Evolutionary conservation across 306 rosid species (phyloP), one percentile per base, ranked within the genome.

Genomic region (Hylodesmum podocarpum): DNA sequence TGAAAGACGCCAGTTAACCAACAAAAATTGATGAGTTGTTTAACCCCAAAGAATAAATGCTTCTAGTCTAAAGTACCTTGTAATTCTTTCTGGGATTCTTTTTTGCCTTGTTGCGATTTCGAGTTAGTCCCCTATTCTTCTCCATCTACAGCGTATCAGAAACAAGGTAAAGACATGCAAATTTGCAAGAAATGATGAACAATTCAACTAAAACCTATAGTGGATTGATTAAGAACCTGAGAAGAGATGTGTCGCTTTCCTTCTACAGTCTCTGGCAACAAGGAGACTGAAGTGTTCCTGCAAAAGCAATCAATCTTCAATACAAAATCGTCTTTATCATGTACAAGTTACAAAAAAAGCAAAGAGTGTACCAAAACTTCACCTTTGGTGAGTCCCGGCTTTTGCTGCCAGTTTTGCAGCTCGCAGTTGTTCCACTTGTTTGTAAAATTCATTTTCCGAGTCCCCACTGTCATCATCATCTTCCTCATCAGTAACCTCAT

Each of bases 61-160:
- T 65, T 72, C 8, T 36, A 31, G 29, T 22, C 54, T 18, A 50
- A 25, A 81, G 19, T 89, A 94, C 98, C 98, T 78, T 94, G 91
- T 94, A 87, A 50, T 94, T 91, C 92, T 89, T 94, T 72, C 98
- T 90, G 25, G 96, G 97, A 87, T 94, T 94, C 94, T 94, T 94
- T 5, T 39, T 86, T 2, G 25, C 58, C 91, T 91, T 91, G 76
- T 91, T 91, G 29, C 93, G 91, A 16, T 25, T 54, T 8, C 95
- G 84, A 62, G 98, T 94, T 54, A 94, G 84, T 14, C 98, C 98
- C 82, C 93, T 84, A 65, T 93, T 93, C 90, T 93, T 93, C 76
- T 82, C 83, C 78, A 93, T 93, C 98, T 90, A 39, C 69, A 71
- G 62, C 63, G 41, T 9, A 72, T 75, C 16, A 70, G 62, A 40